Base-by-base conservation (phyloP, 257 asterid genomes). In the Solanum lycopersicoides region DNA sequence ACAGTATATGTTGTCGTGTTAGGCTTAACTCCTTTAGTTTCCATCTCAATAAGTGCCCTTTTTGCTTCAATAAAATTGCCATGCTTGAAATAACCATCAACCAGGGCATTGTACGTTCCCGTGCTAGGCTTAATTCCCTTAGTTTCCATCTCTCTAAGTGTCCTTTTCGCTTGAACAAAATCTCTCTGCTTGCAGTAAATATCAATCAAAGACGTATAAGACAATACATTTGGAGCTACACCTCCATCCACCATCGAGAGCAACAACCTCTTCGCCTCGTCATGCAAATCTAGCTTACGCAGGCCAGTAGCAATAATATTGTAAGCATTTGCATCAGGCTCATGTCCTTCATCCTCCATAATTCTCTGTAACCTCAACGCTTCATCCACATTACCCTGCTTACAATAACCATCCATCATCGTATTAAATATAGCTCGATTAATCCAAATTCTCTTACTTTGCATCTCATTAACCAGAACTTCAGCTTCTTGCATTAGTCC, bases 391-490 rank as follows among this genome's bases (percentile, higher is more conserved):
- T 89, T 91, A 74, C 98, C 98, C 63, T 85, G 88, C 93, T 92
- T 97, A 84, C 95, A 94, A 87, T 94, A 97, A 32, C 98, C 98
- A 90, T 95, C 98, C 93, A 97, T 91, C 91, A 95, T 42, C 9
- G 94, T 93, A 88, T 95, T 97, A 88, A 91, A 95, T 86, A 95
- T 88, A 34, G 93, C 94, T 5, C 90, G 90, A 83, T 94, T 95
- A 30, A 90, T 68, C 86, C 91, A 91, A 84, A 95, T 88, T 83
- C 98, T 98, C 85, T 89, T 93, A 56, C 88, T 90, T 74, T 92
- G 98, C 99, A 95, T 95, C 91, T 97, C 99, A 3, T 88, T 82
- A 41, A 95, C 93, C 91, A 95, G 80, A 74, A 90, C 25, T 72
- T 93, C 92, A 4, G 93, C 95, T 3, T 95, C 98, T 68, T 92